Evolutionary conservation across 169 alveolate genomes (phyloP), one percentile per base, ranked within the genome.

Genomic region (Cryptosporidium muris): DNA sequence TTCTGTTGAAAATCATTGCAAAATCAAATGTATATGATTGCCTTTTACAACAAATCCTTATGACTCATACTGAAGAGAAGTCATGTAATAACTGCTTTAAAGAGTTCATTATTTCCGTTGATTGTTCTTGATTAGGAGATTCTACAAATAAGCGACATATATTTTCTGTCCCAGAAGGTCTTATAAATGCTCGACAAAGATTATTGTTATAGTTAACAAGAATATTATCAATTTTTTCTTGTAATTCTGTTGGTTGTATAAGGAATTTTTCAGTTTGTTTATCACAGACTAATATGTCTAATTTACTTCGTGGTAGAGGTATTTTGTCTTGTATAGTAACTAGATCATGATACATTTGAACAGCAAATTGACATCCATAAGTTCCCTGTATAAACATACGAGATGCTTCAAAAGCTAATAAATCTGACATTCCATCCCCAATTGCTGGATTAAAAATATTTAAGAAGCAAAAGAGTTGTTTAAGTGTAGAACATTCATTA

Each of bases 151-250:
- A 51, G 60, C 94, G 92, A 12, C 92, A 91, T 16, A 90, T 93
- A 64, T 94, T 95, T 80, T 95, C 97, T 14, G 96, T 94, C 7
- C 97, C 97, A 16, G 94, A 89, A 37, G 97, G 96, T 80, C 96
- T 89, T 4, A 93, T 92, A 65, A 93, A 94, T 25, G 93, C 92
- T 82, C 96, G 88, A 14, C 91, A 82, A n/a, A 1, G 25, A 49
- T 74, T 74, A 47, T 88, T 88, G 42, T 82, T 88, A 63, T 54
- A 80, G 64, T 68, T 62, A 6, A 53, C 49, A 12, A 90, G 74
- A 34, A 88, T 60, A 38, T 67, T 90, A 74, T 92, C 94, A 16
- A 95, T 91, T 53, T 80, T 66, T 14, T 82, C 91, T 88, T 95
- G 93, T 37, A 95, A 53, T 36, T 82, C 94, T 9, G 66, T 66